Percentiles rank a stretch among this genome's conserved stretches.
Conservation (phyloP, 2,329 filamentous ascomycete genomes). For the Fusarium staphyleae region DNA sequence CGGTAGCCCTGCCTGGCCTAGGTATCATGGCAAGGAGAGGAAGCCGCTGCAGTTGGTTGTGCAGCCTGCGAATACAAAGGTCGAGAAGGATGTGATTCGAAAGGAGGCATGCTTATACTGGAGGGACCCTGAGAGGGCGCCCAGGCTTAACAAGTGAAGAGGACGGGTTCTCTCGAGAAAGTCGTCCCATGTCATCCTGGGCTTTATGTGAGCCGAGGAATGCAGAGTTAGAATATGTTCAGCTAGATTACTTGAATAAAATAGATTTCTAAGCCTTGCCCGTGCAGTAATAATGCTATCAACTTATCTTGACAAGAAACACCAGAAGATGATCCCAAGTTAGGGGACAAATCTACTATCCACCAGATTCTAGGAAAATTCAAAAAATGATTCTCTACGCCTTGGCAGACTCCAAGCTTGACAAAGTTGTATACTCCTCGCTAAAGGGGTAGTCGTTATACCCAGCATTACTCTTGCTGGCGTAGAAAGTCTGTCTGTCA, state of each 20-base stretch:
- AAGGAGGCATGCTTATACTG: slow-evolving; percentile 46
- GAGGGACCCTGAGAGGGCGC: slow-evolving; percentile 46
- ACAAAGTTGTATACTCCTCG: slow-evolving; percentile 15
- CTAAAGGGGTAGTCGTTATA: slow-evolving; percentile 45
- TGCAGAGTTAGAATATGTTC: too few species aligned
- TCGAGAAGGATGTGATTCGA: slow-evolving; percentile 46
- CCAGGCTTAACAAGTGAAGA: slow-evolving; percentile 45
- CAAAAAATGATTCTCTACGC: background rate
- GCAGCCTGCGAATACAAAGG: slow-evolving; percentile 41
- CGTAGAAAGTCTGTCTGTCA: slow-evolving; percentile 51
- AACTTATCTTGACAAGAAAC: too few species aligned
- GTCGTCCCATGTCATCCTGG: too few species aligned
- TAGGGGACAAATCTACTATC: too few species aligned
- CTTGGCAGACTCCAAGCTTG: background rate
- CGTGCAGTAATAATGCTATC: too few species aligned
- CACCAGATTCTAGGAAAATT: too few species aligned
- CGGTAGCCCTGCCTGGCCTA: slow-evolving; percentile 31
- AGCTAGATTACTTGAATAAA: too few species aligned
- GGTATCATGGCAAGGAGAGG: slow-evolving; percentile 11
- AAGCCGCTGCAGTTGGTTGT: slow-evolving; percentile 44
- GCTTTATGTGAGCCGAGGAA: too few species aligned
- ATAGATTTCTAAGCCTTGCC: too few species aligned
- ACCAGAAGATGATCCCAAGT: too few species aligned
- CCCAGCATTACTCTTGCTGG: slow-evolving; percentile 29
- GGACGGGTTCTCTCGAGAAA: background rate